Percentiles rank a stretch among this genome's conserved stretches.
Conservation (phyloP, 2,329 filamentous ascomycete genomes). For the Chaetoscypha palmicola region DNA sequence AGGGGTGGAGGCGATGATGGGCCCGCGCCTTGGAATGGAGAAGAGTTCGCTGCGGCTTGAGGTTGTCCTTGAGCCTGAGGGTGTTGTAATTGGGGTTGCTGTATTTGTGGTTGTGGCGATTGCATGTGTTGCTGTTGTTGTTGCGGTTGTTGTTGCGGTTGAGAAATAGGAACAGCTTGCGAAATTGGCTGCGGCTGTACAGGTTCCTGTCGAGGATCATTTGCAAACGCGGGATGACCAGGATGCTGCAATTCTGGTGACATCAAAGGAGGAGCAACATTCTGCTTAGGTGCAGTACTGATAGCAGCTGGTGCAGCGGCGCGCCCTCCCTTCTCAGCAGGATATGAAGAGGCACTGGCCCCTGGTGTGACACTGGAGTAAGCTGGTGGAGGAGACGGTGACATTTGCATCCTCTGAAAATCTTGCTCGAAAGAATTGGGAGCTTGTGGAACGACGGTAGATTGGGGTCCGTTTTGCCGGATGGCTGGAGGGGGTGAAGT, state of each 20-base stretch:
- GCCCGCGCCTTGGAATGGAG: conserved; percentile 42
- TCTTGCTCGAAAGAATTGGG: conserved; percentile 77
- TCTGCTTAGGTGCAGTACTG: conserved; percentile 25
- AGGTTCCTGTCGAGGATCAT: conserved; percentile 56
- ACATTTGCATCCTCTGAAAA: conserved; percentile 72
- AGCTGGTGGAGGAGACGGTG: conserved; percentile 85
- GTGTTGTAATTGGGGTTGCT: conserved; percentile 30
- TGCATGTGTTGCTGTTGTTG: conserved; percentile 8
- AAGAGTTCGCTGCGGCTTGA: conserved; percentile 31
- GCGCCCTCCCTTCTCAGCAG: conserved; percentile 61
- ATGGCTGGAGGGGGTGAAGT: conserved; percentile 36
- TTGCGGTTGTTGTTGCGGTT: conserved; percentile 10
- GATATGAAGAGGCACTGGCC: conserved; percentile 48
- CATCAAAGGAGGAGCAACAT: conserved; percentile 33
- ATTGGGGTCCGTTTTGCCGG: conserved; percentile 25
- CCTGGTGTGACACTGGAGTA: conserved; percentile 70
- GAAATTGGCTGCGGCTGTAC: conserved; percentile 24
- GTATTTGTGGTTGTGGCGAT: neutral
- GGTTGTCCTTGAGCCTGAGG: conserved; percentile 27
- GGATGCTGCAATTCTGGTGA: conserved; percentile 42
- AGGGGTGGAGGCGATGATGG: conserved; percentile 85
- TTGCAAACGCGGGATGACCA: conserved; percentile 84
- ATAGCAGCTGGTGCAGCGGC: conserved; percentile 24
- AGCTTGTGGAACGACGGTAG: conserved; percentile 46
- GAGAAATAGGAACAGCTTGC: conserved; percentile 20